These are phyloP conservation scores for Emergomyces orientalis DNA, from an alignment of 2,329 filamentous ascomycete species.

Conservation along the genomic window DNA sequence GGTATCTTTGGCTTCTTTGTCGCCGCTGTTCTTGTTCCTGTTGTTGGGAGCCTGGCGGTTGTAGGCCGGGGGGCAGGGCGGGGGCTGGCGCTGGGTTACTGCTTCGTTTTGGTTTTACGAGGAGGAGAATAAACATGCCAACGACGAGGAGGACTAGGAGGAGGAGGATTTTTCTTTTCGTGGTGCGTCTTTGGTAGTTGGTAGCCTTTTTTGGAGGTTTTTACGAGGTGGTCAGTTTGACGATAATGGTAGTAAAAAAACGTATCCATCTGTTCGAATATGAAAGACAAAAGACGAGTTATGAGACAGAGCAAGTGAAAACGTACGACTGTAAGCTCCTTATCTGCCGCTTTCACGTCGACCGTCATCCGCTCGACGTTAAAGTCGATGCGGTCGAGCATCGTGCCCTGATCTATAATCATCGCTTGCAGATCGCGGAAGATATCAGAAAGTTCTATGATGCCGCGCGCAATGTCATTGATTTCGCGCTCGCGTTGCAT, in stretches of 20 bases:
- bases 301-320: background rate
- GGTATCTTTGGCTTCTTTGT: background rate
- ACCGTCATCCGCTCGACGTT: slow-evolving; percentile 94
- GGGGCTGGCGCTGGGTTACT: slow-evolving; percentile 18
- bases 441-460: slow-evolving; percentile 92
- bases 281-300: background rate
- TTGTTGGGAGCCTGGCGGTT: slow-evolving; percentile 16
- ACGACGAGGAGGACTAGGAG: slow-evolving; percentile 75
- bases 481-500: slow-evolving; percentile 92
- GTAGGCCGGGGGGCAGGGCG: slow-evolving; percentile 17
- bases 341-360: slow-evolving; percentile 86
- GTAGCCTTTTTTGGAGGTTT: slow-evolving; percentile 46
- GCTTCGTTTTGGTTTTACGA: slow-evolving; percentile 63
- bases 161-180: slow-evolving; percentile 87
- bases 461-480: slow-evolving; percentile 94
- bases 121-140: slow-evolving; percentile 74
- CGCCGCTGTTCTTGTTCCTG: background rate
- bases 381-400: slow-evolving; percentile 92
- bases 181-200: slow-evolving; percentile 77
- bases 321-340: slow-evolving; percentile 69
- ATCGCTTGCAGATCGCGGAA: slow-evolving; percentile 94
- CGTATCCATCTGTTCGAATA: background rate
- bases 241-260: background rate
- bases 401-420: slow-evolving; percentile 86
- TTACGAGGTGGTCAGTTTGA: background rate